A percentile compares a stretch with the other conserved stretches of the same genome.
These are phyloP conservation scores for Pseudozyma sp. DNA, from an alignment of 1,284 basidiomycete genomes.

Conservation along the genomic window DNA sequence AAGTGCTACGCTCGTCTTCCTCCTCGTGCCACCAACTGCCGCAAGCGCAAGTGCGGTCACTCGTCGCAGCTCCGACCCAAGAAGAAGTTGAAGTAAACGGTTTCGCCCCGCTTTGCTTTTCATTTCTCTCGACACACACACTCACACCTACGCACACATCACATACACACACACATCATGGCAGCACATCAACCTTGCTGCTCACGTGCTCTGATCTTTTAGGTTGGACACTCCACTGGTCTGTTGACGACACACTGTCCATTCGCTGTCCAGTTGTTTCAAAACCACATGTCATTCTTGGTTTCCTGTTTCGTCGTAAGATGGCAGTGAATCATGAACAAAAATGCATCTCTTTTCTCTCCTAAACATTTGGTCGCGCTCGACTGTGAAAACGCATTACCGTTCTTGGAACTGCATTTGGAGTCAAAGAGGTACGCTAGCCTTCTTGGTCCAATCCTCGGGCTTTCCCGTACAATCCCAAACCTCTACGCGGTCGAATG, in stretches of 20 bases:
- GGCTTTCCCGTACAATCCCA: conserved; percentile 35
- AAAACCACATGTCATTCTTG: conserved; percentile 8
- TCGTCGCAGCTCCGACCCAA: conserved; percentile 74
- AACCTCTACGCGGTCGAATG: conserved; percentile 20
- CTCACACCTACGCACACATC: conserved; percentile 1
- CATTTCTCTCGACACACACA: conserved; percentile 6
- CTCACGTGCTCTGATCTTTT: no score
- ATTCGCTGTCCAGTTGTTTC: conserved; percentile 17
- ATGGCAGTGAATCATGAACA: background rate
- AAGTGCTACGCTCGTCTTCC: conserved; percentile 99
- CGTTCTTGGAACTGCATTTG: no score
- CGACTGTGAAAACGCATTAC: no score
- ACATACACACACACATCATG: background rate
- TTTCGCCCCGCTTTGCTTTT: conserved; percentile 33
- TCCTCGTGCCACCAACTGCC: conserved; percentile 98
- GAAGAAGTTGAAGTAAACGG: conserved; percentile 93
- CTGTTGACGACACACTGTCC: background rate
- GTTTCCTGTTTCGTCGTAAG: background rate
- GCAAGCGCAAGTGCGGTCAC: conserved; percentile 74
- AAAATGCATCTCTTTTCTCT: conserved; percentile 16
- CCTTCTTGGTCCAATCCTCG: conserved; percentile 21
- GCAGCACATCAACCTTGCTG: background rate
- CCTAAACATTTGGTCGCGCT: no score
- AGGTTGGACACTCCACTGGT: background rate
- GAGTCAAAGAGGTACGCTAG: conserved; percentile 20